Evolutionary conservation across 2,329 filamentous ascomycete species (phyloP).

Genomic region (Chaetomiaceae sp.): DNA sequence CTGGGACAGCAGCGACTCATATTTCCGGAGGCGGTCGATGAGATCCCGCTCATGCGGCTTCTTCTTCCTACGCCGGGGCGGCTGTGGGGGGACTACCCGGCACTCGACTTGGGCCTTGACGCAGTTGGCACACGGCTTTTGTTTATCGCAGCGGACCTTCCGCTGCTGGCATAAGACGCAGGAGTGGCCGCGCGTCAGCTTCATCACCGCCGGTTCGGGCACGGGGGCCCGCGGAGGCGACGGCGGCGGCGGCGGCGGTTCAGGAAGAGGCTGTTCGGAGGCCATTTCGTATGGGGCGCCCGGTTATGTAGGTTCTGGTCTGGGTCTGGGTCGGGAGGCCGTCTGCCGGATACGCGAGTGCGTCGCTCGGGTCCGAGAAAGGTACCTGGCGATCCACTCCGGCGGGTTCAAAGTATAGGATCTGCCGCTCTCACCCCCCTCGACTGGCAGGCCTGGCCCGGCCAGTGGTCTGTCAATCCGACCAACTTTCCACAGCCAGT

Average conservation of each 20-base stretch:
- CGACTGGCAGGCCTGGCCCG: background rate
- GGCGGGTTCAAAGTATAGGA: background rate
- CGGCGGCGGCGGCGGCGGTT: slow-evolving; percentile 26
- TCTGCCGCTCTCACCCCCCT: background rate
- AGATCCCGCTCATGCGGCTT: slow-evolving; percentile 67
- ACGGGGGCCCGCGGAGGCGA: slow-evolving; percentile 29
- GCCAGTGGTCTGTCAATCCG: background rate
- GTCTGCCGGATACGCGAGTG: slow-evolving; percentile 19
- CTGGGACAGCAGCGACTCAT: slow-evolving; percentile 62
- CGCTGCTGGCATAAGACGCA: slow-evolving; percentile 73
- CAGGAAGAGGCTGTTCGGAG: slow-evolving; percentile 21
- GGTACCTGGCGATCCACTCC: background rate
- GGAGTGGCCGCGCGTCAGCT: slow-evolving; percentile 56
- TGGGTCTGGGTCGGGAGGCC: slow-evolving; percentile 6
- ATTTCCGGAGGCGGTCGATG: slow-evolving; percentile 63
- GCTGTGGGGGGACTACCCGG: slow-evolving; percentile 52
- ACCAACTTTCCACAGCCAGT: too few species aligned
- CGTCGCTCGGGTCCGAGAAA: slow-evolving; percentile 27
- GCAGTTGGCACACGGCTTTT: slow-evolving; percentile 67
- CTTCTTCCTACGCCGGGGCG: slow-evolving; percentile 56
- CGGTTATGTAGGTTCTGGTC: slow-evolving; percentile 9
- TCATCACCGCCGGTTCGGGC: slow-evolving; percentile 44
- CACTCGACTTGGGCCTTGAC: slow-evolving; percentile 60
- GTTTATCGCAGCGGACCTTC: slow-evolving; percentile 71
- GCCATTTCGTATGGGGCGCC: slow-evolving; percentile 16